These are phyloP conservation scores for Microthyrium microscopicum DNA, from an alignment of 2,329 filamentous ascomycete species.

Conservation along the genomic window DNA sequence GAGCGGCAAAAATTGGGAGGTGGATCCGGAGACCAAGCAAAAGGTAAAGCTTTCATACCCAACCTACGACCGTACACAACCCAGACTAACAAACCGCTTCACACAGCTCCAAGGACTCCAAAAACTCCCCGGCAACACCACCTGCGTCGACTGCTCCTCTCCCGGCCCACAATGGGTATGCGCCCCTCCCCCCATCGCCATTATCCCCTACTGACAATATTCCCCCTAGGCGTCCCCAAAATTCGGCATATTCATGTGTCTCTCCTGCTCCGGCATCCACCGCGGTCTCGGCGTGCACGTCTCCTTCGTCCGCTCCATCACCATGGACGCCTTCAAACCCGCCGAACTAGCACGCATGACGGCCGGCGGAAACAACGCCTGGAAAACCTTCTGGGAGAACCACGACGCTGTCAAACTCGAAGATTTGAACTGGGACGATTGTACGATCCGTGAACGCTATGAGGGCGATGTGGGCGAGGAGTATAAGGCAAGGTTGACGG, in stretches of 20 bases:
- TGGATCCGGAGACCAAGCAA: slow-evolving; percentile 89
- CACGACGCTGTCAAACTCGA: slow-evolving; percentile 29
- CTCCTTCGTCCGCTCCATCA: slow-evolving; percentile 92
- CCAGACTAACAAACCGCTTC: slow-evolving; percentile 6
- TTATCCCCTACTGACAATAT: slow-evolving; percentile 2
- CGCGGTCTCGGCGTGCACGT: slow-evolving; percentile 93
- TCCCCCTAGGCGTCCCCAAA: slow-evolving; percentile 56
- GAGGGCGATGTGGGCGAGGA: slow-evolving; percentile 82
- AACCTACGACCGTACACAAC: not conserved
- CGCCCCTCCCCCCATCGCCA: slow-evolving; percentile 8
- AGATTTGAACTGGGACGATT: slow-evolving; percentile 55
- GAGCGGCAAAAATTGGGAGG: slow-evolving; percentile 75
- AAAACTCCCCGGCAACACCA: slow-evolving; percentile 74
- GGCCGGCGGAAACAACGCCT: slow-evolving; percentile 73
- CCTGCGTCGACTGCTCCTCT: slow-evolving; percentile 88
- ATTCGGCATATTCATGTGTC: slow-evolving; percentile 96
- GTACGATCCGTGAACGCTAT: slow-evolving; percentile 80
- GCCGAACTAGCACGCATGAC: slow-evolving; percentile 89
- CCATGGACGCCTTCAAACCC: slow-evolving; percentile 96
- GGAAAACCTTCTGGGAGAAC: slow-evolving; percentile 69
- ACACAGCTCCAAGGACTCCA: slow-evolving; percentile 73
- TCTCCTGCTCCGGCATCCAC: slow-evolving; percentile 88
- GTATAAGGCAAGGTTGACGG: slow-evolving; percentile 78
- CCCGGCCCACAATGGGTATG: slow-evolving; percentile 94
- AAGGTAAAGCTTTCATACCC: slow-evolving; percentile 44